Percentiles rank a stretch among this genome's conserved stretches.
phyloP scores from a whole-genome alignment of 2,329 filamentous ascomycete genomes.

The Didymosphaeria variabile region DNA sequence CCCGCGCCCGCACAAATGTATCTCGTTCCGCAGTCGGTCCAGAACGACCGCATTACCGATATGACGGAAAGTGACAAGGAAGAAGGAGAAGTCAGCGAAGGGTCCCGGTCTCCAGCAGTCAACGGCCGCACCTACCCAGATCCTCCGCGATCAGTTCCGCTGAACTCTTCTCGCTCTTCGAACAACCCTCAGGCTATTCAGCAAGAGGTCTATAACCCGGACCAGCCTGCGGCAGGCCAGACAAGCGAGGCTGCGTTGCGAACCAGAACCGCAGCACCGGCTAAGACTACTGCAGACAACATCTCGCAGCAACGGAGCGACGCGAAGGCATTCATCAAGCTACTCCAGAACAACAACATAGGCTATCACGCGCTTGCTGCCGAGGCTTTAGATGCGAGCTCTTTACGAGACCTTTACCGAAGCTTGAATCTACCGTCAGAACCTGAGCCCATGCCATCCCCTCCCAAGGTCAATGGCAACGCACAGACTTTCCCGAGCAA shows the following conservation, averaged over 20 bases:
- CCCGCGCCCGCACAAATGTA: slow-evolving; percentile 6
- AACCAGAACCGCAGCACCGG: slow-evolving; percentile 18
- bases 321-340: slow-evolving; percentile 48
- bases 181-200: slow-evolving; percentile 9
- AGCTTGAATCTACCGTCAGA: slow-evolving; percentile 40
- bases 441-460: slow-evolving; percentile 32
- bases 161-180: slow-evolving; percentile 1
- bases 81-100: slow-evolving; percentile 81
- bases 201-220: slow-evolving; percentile 29
- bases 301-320: slow-evolving; percentile 40
- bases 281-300: neutral
- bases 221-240: slow-evolving; percentile 31
- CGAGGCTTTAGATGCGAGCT: slow-evolving; percentile 38
- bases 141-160: slow-evolving; percentile 38
- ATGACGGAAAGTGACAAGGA: slow-evolving; percentile 62
- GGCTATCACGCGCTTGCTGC: slow-evolving; percentile 72
- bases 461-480: slow-evolving; percentile 26
- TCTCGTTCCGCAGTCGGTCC: slow-evolving; percentile 19
- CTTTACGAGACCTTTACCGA: slow-evolving; percentile 39
- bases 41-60: slow-evolving; percentile 38
- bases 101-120: slow-evolving; percentile 23
- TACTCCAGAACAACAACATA: slow-evolving; percentile 67
- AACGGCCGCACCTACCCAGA: slow-evolving; percentile 19
- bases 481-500: slow-evolving; percentile 14
- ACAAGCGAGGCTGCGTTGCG: slow-evolving; percentile 13